phyloP scores from a whole-genome alignment of 2,329 filamentous ascomycete species.

The Paraphaeosphaeria sporulosa region DNA sequence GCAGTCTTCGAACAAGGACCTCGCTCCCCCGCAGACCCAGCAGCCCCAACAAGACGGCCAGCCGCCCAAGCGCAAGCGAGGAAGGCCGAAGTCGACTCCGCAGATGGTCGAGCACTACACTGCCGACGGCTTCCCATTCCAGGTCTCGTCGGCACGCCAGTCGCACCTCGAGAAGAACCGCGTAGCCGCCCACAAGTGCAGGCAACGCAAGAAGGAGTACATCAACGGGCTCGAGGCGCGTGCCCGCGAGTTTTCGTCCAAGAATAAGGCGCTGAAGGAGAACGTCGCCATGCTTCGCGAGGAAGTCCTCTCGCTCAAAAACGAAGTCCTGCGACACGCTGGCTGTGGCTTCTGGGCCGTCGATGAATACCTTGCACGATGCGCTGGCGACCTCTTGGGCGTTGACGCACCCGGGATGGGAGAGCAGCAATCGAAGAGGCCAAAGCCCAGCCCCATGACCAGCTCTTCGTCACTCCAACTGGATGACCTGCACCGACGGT shows the following conservation, averaged over 20 bases:
- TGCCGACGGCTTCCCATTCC: conserved; percentile 42
- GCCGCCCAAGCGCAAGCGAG: conserved; percentile 47
- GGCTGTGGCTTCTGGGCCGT: conserved; percentile 49
- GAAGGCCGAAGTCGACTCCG: conserved; percentile 44
- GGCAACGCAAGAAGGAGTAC: conserved; percentile 71
- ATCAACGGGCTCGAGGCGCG: conserved; percentile 59
- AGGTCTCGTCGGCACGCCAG: conserved; percentile 45
- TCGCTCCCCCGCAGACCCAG: conserved; percentile 14
- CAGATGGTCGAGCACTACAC: conserved; percentile 42
- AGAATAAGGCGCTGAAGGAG: conserved; percentile 46
- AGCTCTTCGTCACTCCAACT: conserved; percentile 9
- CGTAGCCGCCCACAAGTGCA: conserved; percentile 76
- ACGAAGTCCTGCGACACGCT: conserved; percentile 46
- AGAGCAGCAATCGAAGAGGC: background rate
- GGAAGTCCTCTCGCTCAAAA: conserved; percentile 48
- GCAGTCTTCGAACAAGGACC: conserved; percentile 12
- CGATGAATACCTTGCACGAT: conserved; percentile 48
- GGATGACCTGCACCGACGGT: conserved; percentile 10
- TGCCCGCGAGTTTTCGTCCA: conserved; percentile 48
- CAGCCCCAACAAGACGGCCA: conserved; percentile 26
- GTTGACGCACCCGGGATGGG: conserved; percentile 24
- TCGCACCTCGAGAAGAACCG: conserved; percentile 71
- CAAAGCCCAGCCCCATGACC: conserved; percentile 16
- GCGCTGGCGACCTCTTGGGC: conserved; percentile 44
- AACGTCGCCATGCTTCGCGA: conserved; percentile 44